These are phyloP conservation scores for Barnettozyma siamensis DNA, from an alignment of 805 yeast genomes.

Conservation along the genomic window DNA sequence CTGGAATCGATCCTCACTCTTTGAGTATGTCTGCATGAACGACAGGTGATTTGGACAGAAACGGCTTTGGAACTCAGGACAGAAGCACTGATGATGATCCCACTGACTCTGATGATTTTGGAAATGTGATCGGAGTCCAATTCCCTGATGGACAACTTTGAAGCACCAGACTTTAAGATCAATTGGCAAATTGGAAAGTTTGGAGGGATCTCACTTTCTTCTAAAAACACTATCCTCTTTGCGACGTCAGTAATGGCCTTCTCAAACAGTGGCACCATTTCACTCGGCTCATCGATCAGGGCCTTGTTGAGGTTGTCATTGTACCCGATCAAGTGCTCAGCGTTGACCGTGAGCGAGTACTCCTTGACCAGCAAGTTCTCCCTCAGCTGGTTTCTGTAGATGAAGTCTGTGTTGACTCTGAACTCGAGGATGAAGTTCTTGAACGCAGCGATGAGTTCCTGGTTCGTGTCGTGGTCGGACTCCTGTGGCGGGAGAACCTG, in stretches of 20 bases:
- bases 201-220: constrained; percentile 41
- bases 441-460: constrained; percentile 72
- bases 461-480: constrained; percentile 54
- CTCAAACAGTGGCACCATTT: constrained; percentile 82
- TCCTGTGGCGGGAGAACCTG: constrained; percentile 85
- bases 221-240: constrained; percentile 46
- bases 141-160: constrained; percentile 68
- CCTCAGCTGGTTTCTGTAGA: constrained; percentile 86
- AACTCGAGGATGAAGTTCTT: constrained; percentile 79
- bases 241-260: constrained; percentile 82
- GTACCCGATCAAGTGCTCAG: constrained; percentile 80
- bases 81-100: constrained; percentile 88
- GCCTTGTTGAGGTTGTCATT: constrained; percentile 86
- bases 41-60: constrained; percentile 75
- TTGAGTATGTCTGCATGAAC: constrained; percentile 79
- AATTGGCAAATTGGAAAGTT: constrained; percentile 81
- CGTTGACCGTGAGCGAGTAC: constrained; percentile 66
- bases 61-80: constrained; percentile 87
- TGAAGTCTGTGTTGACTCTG: constrained; percentile 72
- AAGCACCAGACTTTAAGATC: constrained; percentile 66
- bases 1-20: constrained; percentile 57
- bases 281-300: constrained; percentile 80
- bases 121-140: constrained; percentile 84
- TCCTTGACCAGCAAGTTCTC: constrained; percentile 77
- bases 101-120: constrained; percentile 84